Percentiles rank a stretch among this genome's conserved stretches.
Conservation (phyloP, 148 eudicot species). For the Vaccinium macrocarpon region DNA sequence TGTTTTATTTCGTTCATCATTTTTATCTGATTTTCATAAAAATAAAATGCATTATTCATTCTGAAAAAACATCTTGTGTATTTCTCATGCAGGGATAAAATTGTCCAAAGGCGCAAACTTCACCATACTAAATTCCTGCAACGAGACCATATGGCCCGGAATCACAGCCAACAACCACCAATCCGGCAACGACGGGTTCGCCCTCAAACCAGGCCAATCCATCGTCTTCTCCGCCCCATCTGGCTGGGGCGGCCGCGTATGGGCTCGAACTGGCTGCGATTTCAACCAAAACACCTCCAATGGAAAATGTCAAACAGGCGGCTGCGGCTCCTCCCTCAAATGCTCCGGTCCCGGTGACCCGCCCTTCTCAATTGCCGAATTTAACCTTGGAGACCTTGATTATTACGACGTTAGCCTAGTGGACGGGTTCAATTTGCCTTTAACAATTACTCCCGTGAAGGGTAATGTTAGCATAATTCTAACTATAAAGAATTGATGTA, state of each 20-base stretch:
- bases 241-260: constrained; percentile 27
- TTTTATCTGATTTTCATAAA: no score
- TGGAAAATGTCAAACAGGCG: constrained; percentile 23
- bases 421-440: constrained; percentile 79
- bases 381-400: constrained; percentile 54
- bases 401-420: constrained; percentile 93
- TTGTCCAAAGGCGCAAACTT: constrained; percentile 42
- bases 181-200: constrained; percentile 13
- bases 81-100: constrained; percentile 34
- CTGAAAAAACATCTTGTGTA: neutral
- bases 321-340: constrained; percentile 20
- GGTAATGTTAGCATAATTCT: constrained; percentile 27
- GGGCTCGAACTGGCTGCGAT: constrained; percentile 26
- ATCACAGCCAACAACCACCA: constrained; percentile 11
- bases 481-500: no score
- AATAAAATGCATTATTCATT: neutral
- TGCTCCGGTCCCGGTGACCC: constrained; percentile 35
- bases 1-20: no score
- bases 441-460: constrained; percentile 47
- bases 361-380: constrained; percentile 67
- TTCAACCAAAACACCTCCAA: constrained; percentile 10
- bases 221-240: constrained; percentile 15
- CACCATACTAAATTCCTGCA: constrained; percentile 37
- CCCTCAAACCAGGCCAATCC: constrained; percentile 24
- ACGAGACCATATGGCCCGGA: constrained; percentile 31